Evolutionary conservation across 805 yeast species (phyloP), one percentile per base, ranked within the genome.

Genomic region (Lipomyces sp.): DNA sequence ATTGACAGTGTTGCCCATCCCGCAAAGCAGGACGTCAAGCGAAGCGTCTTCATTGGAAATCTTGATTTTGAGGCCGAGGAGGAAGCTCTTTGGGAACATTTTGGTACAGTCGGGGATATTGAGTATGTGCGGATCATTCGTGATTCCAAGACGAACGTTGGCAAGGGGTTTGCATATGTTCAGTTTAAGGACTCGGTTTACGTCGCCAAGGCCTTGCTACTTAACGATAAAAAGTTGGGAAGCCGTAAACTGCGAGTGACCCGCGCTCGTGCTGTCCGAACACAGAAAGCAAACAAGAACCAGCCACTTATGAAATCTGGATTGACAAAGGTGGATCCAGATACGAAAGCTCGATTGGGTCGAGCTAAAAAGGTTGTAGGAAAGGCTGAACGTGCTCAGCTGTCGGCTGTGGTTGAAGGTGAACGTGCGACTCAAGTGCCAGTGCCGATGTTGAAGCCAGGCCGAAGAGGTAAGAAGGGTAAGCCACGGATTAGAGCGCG

Each of bases 121-220:
- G 97, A 92, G 76, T 88, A 90, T 69, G 97, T 95, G 39, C 86
- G 99, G 77, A 84, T 95, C 57, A 85, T 95, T 42, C 86, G 99
- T 76, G 99, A 95, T 76, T 80, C 96, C 18, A 91, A 91, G 80
- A 94, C 98, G 30, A 94, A 95, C 74, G 82, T 94, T 66, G 99
- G 99, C 70, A 95, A 95, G 80, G 99, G 99, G 4, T 93, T 95
- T 80, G 99, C 97, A 4, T 90, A 93, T 76, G 92, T 95, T 45
- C 98, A 94, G 78, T 95, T 93, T 80, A 84, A 82, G 37, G 81
- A 79, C 73, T 78, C 85, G 62, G 78, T 88, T 63, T 82, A 87
- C 53, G 97, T 95, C 8, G 87, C 87, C 69, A 90, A 90, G 75
- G 98, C 97, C 0, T 78, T 95, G 62, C 78, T 92, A 66, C 80